Percentiles rank a stretch among this genome's conserved stretches.
Evolutionary conservation across 805 yeast genomes (phyloP).

Genomic region (Kodamaea hsintzibuensis): DNA sequence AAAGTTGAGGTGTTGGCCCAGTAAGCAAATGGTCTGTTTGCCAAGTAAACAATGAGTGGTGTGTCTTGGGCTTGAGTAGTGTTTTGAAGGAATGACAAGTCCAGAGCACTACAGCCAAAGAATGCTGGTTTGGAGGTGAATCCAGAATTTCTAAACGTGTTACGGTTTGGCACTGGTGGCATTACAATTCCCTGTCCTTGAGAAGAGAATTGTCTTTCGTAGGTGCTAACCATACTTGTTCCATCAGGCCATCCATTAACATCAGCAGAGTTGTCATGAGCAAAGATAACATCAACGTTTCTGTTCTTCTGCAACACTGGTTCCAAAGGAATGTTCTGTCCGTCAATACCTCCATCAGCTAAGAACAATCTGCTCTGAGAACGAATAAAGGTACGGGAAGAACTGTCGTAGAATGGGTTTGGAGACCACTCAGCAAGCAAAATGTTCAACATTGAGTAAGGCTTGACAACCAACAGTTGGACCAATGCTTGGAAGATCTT

Average conservation of each 20-base stretch:
- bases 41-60: constrained; percentile 76
- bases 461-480: constrained; percentile 3
- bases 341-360: constrained; percentile 45
- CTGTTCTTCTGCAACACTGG: constrained; percentile 39
- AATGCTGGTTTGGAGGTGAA: constrained; percentile 71
- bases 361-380: constrained; percentile 28
- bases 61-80: constrained; percentile 34
- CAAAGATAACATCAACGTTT: constrained; percentile 37
- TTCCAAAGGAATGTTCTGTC: constrained; percentile 37
- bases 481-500: constrained; percentile 2
- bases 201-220: constrained; percentile 29
- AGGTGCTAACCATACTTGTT: constrained; percentile 32
- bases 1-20: constrained; percentile 71
- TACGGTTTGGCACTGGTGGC: constrained; percentile 76
- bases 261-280: constrained; percentile 40
- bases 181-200: constrained; percentile 62
- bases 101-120: constrained; percentile 64
- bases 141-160: constrained; percentile 58
- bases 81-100: constrained; percentile 49
- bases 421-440: constrained; percentile 38
- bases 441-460: not conserved
- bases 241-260: constrained; percentile 42
- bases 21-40: constrained; percentile 67
- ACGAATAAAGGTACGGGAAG: constrained; percentile 16
- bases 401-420: constrained; percentile 55